Evolutionary conservation across 352 stramenopile genomes (phyloP).

Genomic region (Pythium oligandrum): DNA sequence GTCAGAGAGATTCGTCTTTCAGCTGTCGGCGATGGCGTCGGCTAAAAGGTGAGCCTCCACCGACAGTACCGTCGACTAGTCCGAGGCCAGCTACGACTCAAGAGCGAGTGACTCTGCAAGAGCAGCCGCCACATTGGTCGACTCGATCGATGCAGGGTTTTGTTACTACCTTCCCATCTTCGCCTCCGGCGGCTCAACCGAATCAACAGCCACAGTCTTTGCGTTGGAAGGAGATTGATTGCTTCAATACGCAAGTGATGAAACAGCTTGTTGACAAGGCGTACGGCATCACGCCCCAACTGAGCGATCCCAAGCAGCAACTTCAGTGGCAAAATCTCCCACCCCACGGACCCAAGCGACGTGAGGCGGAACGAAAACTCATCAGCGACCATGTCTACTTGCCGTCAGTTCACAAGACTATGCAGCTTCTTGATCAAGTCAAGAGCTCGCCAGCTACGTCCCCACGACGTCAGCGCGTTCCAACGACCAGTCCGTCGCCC

Average conservation of each 20-base stretch:
- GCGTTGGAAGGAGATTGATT: slow-evolving; percentile 5
- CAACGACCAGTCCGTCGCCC: too few relatives aligned
- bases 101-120: too few relatives aligned
- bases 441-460: too few relatives aligned
- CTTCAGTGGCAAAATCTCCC: not conserved
- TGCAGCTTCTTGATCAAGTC: slow-evolving; percentile 3
- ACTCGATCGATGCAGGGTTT: not conserved
- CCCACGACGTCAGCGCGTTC: too few relatives aligned
- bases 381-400: slow-evolving; percentile 30
- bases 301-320: not conserved
- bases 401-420: slow-evolving; percentile 22
- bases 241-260: slow-evolving; percentile 10
- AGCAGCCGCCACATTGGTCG: not conserved
- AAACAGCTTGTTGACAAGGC: slow-evolving; percentile 13
- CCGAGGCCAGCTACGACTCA: too few relatives aligned
- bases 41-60: slow-evolving; percentile 11
- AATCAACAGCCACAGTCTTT: not conserved
- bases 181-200: not conserved
- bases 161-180: slow-evolving; percentile 6
- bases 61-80: too few relatives aligned
- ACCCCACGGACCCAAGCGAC: slow-evolving; percentile 2
- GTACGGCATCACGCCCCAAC: slow-evolving; percentile 9
- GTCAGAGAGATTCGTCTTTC: slow-evolving; percentile 2
- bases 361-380: slow-evolving; percentile 11
- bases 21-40: slow-evolving; percentile 16